These are phyloP conservation scores for Malus fusca DNA, from an alignment of 306 rosid species.

Conservation along the genomic window DNA sequence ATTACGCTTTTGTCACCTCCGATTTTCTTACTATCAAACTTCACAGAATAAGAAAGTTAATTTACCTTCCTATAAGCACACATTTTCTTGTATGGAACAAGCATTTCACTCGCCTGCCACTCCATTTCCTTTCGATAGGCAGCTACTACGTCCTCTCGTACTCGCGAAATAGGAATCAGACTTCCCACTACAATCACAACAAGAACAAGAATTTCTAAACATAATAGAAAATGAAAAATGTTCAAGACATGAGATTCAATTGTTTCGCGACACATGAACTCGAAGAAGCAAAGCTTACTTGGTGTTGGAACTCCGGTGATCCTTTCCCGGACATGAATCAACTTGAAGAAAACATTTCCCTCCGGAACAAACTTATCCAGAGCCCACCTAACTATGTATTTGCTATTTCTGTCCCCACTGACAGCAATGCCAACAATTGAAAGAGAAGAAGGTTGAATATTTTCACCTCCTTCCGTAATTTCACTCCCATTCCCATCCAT, in stretches of 20 bases:
- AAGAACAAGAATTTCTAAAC: neutral
- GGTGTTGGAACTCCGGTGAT: constrained; percentile 70
- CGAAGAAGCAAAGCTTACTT: constrained; percentile 38
- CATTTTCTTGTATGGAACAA: constrained; percentile 73
- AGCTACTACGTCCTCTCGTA: constrained; percentile 47
- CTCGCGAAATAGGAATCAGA: constrained; percentile 57
- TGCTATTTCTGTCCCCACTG: constrained; percentile 71
- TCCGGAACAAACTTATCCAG: constrained; percentile 75
- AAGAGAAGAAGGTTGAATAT: constrained; percentile 18
- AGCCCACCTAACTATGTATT: constrained; percentile 68
- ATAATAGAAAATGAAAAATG: neutral
- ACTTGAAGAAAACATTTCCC: constrained; percentile 53
- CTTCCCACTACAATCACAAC: constrained; percentile 59
- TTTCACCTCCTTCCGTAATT: constrained; percentile 16
- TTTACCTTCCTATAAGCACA: constrained; percentile 65
- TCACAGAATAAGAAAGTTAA: constrained; percentile 14
- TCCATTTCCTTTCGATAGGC: constrained; percentile 65
- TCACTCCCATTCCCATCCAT: constrained; percentile 41
- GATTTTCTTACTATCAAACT: constrained; percentile 8
- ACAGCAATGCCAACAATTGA: constrained; percentile 67
- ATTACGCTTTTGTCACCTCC: constrained; percentile 10
- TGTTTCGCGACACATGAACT: neutral
- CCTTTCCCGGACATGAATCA: constrained; percentile 62
- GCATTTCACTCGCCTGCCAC: constrained; percentile 48
- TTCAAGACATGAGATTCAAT: neutral